Evolutionary conservation across 192 early-diverging fungal species (phyloP), one percentile per base, ranked within the genome.

Genomic region (Coemansia sp.): DNA sequence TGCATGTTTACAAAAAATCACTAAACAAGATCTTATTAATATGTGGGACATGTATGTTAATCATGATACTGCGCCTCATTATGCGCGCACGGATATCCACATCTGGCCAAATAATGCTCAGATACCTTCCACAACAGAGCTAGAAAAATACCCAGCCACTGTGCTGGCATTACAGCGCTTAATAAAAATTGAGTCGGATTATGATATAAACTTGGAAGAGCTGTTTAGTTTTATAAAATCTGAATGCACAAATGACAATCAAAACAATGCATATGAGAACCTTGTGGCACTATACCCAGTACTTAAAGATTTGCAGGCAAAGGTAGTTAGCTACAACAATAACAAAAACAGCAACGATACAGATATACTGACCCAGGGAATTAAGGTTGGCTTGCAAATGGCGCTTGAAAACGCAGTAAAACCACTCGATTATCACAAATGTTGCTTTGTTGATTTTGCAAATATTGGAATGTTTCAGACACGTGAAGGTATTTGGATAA

Each of bases 21-120:
- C 30, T 23, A 63, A 69, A 21, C 51, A 56, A 20, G 57, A 60
- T 36, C 23, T 80, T 42, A 46, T 80, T 20, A 30, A 11, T 5
- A 67, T 65, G 46, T 71, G 65, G 68, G 66, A 72, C 54, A 64
- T 42, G 10, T 67, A 64, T 63, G 33, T 74, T 4, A 67, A 68
- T 36, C 61, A 50, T 6, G 63, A 65, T n/a, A 69, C 72, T 10
- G 56, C 70, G 3, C 6, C 31, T 2, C 31, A 62, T 3, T 74
- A 74, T 20, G 68, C 60, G 8, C 72, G 72, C 14, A 20, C 68
- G 1, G 72, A 74, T 25, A 20, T 53, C 39, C 54, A 54, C 17
- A 27, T 53, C 23, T 68, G 66, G 66, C 55, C 66, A 23, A 25
- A 25, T 23, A 61, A 53, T 36, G 52, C 58, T 0, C 54, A 53